phyloP scores from a whole-genome alignment of 768 basidiomycete genomes.

The Suillus discolor region DNA sequence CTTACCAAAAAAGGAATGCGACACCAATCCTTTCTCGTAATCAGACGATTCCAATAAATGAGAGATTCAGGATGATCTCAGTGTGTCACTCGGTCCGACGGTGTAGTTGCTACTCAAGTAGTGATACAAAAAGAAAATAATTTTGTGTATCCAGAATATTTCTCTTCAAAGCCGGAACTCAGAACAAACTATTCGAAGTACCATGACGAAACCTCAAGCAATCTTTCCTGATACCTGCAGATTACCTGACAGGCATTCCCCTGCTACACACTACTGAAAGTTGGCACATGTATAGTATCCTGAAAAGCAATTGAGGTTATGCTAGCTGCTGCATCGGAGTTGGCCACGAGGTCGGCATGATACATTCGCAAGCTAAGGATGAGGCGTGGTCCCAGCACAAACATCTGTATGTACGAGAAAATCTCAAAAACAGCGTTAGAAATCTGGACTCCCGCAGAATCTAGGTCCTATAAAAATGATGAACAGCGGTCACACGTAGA shows the following conservation, averaged over 20 bases:
- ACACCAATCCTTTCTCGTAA: background rate
- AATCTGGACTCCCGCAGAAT: background rate
- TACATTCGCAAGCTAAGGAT: background rate
- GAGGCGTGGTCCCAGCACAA: conserved; percentile 6
- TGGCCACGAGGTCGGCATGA: background rate
- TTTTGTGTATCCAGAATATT: background rate
- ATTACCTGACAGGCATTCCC: background rate
- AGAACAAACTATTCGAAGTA: background rate
- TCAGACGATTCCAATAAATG: background rate
- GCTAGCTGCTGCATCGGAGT: background rate
- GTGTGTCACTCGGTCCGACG: background rate
- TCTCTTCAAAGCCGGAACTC: background rate
- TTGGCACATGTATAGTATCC: background rate
- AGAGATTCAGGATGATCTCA: background rate
- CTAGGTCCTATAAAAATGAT: background rate
- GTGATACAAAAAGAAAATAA: background rate
- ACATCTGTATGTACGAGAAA: background rate
- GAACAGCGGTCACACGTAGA: background rate
- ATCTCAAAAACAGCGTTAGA: background rate
- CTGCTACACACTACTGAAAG: background rate
- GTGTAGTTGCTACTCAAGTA: background rate
- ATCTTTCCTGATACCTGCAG: background rate
- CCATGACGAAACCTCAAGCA: background rate
- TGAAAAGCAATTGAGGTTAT: background rate
- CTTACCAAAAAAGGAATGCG: no score